Conservation (phyloP, 169 alveolate genomes). For the Plasmodium cynomolgi region DNA sequence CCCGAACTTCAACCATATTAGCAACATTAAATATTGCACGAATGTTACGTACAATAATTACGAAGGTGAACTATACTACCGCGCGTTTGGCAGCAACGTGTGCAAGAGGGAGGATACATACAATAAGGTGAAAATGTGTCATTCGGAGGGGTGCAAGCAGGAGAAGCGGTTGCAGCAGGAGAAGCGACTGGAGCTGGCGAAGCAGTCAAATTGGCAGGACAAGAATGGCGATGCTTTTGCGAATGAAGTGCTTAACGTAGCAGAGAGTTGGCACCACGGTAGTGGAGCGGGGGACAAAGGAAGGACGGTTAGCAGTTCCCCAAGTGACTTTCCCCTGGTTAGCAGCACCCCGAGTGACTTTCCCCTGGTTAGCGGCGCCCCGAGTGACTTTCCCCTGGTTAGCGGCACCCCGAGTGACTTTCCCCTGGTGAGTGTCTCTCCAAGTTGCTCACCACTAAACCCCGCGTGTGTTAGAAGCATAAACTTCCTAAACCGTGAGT, state of each 20-base stretch:
- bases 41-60: not conserved
- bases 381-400: not conserved
- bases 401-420: not conserved
- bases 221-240: not conserved
- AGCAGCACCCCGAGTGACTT: not conserved
- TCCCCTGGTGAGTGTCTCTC: not conserved
- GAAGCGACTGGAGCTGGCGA: not conserved
- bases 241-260: not conserved
- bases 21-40: not conserved
- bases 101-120: not conserved
- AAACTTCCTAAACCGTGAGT: slow-evolving; percentile 16
- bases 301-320: not conserved
- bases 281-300: not conserved
- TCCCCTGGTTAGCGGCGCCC: not conserved
- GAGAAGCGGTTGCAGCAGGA: not conserved
- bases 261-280: not conserved
- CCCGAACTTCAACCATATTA: not conserved
- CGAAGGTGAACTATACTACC: not conserved
- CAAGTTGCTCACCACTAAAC: not conserved
- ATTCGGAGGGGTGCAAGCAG: not conserved
- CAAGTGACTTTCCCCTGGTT: not conserved
- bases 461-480: not conserved
- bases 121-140: not conserved
- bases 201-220: not conserved
- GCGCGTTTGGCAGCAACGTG: not conserved